These are phyloP conservation scores for Codiaeum variegatum DNA, from an alignment of 441 rosid species.

Conservation along the genomic window DNA sequence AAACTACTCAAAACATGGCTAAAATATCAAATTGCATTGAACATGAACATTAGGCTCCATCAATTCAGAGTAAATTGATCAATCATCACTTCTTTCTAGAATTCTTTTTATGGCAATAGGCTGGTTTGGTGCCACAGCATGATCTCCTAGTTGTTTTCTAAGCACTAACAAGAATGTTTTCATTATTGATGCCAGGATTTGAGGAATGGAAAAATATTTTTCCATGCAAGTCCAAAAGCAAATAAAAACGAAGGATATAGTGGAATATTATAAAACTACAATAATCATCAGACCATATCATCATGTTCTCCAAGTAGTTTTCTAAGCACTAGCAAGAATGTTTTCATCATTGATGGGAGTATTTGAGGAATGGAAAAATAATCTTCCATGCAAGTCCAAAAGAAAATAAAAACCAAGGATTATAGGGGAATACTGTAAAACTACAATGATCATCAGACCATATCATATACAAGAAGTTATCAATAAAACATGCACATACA, in stretches of 20 bases:
- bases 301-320: too few relatives aligned
- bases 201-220: too few relatives aligned
- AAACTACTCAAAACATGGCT: neutral
- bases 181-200: too few relatives aligned
- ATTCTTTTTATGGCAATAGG: neutral
- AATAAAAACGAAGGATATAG: too few relatives aligned
- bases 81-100: neutral
- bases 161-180: too few relatives aligned
- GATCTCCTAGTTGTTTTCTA: neutral
- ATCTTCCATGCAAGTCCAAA: neutral
- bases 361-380: neutral
- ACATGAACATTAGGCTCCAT: neutral
- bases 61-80: neutral
- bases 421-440: neutral
- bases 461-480: neutral
- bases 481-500: neutral
- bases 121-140: neutral
- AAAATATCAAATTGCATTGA: neutral
- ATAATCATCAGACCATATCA: too few relatives aligned
- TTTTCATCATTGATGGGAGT: neutral
- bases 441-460: neutral
- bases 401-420: neutral
- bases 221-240: too few relatives aligned
- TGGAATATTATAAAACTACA: too few relatives aligned
- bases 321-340: neutral